These are phyloP conservation scores for Solanum tacnaense DNA, from an alignment of 257 asterid genomes.

Conservation along the genomic window DNA sequence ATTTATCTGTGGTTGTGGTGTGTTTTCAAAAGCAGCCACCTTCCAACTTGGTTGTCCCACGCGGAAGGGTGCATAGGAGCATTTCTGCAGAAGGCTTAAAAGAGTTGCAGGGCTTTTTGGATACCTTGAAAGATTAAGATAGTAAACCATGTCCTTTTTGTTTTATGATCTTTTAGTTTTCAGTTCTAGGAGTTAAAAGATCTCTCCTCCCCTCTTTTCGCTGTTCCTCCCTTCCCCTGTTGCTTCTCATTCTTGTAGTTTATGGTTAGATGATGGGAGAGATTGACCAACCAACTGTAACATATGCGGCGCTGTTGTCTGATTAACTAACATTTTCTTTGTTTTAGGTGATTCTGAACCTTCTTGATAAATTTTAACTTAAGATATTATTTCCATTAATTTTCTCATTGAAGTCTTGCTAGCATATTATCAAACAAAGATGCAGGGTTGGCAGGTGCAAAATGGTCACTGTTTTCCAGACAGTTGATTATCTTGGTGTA, in stretches of 20 bases:
- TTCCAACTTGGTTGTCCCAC: constrained; percentile 54
- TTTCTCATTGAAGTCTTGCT: background rate
- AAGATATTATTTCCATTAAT: background rate
- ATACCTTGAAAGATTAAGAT: constrained; percentile 47
- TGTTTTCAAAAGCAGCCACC: constrained; percentile 81
- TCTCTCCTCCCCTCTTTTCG: background rate
- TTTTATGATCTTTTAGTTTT: constrained; percentile 1
- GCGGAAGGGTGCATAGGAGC: constrained; percentile 89
- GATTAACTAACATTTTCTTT: background rate
- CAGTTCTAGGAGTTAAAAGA: background rate
- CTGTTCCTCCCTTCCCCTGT: background rate
- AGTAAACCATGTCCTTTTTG: constrained; percentile 2
- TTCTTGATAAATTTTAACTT: background rate
- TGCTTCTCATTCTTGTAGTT: background rate
- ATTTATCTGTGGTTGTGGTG: constrained; percentile 72
- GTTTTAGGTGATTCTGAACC: background rate
- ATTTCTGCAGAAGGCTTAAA: constrained; percentile 88
- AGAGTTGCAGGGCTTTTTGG: constrained; percentile 78
- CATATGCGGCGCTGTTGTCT: constrained; percentile 58
- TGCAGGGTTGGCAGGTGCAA: background rate
- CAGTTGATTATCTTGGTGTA: background rate
- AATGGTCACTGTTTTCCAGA: background rate
- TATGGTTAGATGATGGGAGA: constrained; percentile 40
- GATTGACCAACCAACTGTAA: constrained; percentile 48
- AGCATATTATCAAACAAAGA: background rate